Evolutionary conservation across 345 rosid species (phyloP).

Genomic region (Nephelium lappaceum): DNA sequence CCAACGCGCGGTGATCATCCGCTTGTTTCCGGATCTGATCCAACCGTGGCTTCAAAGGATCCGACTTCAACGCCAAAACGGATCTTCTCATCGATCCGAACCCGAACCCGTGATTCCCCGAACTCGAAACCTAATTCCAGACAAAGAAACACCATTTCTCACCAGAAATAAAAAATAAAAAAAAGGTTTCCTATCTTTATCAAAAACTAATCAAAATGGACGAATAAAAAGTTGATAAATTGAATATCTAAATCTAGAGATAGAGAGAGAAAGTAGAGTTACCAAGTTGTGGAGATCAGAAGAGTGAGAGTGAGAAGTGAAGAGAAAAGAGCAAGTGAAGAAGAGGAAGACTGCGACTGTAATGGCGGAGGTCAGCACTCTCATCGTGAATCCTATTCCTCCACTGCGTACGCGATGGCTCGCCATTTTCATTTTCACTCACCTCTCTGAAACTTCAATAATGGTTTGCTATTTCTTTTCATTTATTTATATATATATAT

Average conservation of each 20-base stretch:
- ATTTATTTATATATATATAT: too few species aligned
- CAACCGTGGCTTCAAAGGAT: slow-evolving; percentile 85
- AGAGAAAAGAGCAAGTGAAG: slow-evolving; percentile 54
- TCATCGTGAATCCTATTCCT: slow-evolving; percentile 37
- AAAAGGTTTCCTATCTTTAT: too few species aligned
- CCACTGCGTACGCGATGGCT: slow-evolving; percentile 45
- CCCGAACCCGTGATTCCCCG: slow-evolving; percentile 48
- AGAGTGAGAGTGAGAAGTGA: slow-evolving; percentile 49
- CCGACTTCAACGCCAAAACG: slow-evolving; percentile 76
- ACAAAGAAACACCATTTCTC: neutral
- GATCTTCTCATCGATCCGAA: slow-evolving; percentile 73
- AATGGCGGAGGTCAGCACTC: slow-evolving; percentile 47
- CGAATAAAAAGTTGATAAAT: neutral
- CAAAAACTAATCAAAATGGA: slow-evolving; percentile 8
- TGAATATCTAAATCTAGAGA: neutral
- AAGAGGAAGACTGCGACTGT: slow-evolving; percentile 48
- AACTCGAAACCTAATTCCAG: slow-evolving; percentile 42
- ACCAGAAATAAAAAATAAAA: slow-evolving; percentile 2
- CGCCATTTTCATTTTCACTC: slow-evolving; percentile 44
- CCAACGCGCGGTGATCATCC: slow-evolving; percentile 85
- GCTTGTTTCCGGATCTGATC: slow-evolving; percentile 97
- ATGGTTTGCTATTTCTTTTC: too few species aligned
- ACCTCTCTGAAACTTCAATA: too few species aligned
- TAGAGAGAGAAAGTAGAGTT: slow-evolving; percentile 22
- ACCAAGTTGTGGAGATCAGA: slow-evolving; percentile 54